phyloP scores from a whole-genome alignment of 1,284 basidiomycete genomes.

The Entoloma clypeatum region DNA sequence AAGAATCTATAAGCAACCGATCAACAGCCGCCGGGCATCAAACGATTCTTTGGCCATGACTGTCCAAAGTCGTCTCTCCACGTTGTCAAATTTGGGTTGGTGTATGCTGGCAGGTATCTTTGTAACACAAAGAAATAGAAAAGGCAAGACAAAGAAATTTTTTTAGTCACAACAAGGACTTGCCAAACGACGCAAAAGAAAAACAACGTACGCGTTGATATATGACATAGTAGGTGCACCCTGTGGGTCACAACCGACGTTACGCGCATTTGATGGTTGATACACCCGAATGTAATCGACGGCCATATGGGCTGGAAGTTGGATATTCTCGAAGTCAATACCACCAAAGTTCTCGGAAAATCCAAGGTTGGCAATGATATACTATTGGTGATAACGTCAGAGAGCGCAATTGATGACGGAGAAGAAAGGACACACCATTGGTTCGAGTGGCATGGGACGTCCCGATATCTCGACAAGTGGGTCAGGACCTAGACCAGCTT shows the following conservation, averaged over 20 bases:
- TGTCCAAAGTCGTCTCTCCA: constrained; percentile 38
- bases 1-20: too few species aligned
- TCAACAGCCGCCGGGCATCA: constrained; percentile 22
- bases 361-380: constrained; percentile 72
- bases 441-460: constrained; percentile 76
- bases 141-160: constrained; percentile 3
- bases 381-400: constrained; percentile 33
- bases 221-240: constrained; percentile 74
- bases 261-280: constrained; percentile 61
- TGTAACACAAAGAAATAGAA: constrained; percentile 4
- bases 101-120: constrained; percentile 49
- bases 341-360: constrained; percentile 49
- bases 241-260: constrained; percentile 79
- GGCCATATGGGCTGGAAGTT: constrained; percentile 64
- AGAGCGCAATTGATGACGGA: constrained; percentile 9
- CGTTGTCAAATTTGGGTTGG: constrained; percentile 50
- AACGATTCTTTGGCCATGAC: constrained; percentile 38
- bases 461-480: constrained; percentile 56
- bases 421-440: constrained; percentile 53
- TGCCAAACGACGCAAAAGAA: background rate
- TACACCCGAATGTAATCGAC: constrained; percentile 86
- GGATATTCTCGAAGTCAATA: constrained; percentile 59
- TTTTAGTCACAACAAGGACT: background rate
- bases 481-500: constrained; percentile 66
- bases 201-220: constrained; percentile 51